Percentiles rank a stretch among this genome's conserved stretches.
phyloP scores from a whole-genome alignment of 108 stramenopile genomes.

The Pseudonitzschia multistriata region DNA sequence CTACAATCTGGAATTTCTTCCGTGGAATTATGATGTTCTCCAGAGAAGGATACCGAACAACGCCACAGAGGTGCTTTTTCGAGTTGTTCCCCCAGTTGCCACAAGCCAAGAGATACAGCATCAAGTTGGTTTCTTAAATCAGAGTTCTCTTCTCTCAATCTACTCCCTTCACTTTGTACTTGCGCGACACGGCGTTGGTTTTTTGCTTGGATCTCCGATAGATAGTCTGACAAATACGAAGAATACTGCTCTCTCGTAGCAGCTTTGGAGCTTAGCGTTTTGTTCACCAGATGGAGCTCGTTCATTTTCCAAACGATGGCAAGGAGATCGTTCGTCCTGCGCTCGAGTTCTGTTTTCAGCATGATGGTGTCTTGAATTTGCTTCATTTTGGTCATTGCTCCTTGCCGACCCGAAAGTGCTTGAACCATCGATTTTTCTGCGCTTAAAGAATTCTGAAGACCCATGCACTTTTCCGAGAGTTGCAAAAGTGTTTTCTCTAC shows the following conservation, averaged over 20 bases:
- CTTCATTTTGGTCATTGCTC: slow-evolving; percentile 60
- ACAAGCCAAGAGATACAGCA: slow-evolving; percentile 69
- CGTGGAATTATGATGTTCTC: background rate
- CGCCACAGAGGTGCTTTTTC: slow-evolving; percentile 7
- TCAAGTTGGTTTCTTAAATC: slow-evolving; percentile 59
- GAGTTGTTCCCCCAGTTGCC: slow-evolving; percentile 70
- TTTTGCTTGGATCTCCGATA: slow-evolving; percentile 65
- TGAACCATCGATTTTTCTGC: slow-evolving; percentile 82
- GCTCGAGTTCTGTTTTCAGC: slow-evolving; percentile 67
- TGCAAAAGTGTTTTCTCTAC: slow-evolving; percentile 64
- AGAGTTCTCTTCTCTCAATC: slow-evolving; percentile 59
- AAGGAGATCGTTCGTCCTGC: slow-evolving; percentile 73
- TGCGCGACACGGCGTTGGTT: slow-evolving; percentile 64
- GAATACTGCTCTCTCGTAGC: slow-evolving; percentile 78
- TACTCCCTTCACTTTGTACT: slow-evolving; percentile 52
- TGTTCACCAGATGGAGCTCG: slow-evolving; percentile 84
- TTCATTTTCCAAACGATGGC: slow-evolving; percentile 88
- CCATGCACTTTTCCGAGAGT: slow-evolving; percentile 70
- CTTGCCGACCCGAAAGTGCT: slow-evolving; percentile 47
- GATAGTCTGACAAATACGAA: slow-evolving; percentile 74
- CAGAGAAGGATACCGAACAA: background rate
- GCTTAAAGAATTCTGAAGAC: slow-evolving; percentile 70
- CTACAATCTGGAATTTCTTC: background rate
- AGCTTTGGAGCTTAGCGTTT: slow-evolving; percentile 78
- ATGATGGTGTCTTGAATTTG: slow-evolving; percentile 64